Conservation (phyloP, 257 asterid species). For the Petunia axillaris region DNA sequence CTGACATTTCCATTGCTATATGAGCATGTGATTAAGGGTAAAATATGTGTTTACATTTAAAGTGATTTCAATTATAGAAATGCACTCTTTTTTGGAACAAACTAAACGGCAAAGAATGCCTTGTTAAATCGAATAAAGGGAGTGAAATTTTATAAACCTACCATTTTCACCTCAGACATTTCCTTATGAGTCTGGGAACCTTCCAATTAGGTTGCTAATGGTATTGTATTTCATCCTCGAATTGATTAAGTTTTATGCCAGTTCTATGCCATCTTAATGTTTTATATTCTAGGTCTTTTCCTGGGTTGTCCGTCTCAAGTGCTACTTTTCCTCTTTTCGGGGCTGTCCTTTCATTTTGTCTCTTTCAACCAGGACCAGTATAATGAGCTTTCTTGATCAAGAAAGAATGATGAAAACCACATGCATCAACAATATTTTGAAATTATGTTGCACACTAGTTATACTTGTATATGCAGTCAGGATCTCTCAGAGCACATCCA, state of each 20-base stretch:
- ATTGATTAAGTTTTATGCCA: neutral
- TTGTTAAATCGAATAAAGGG: neutral
- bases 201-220: neutral
- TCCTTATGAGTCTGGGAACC: neutral
- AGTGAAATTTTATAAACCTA: neutral
- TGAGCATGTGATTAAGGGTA: neutral
- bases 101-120: neutral
- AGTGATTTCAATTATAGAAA: neutral
- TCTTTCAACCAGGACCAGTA: too few relatives aligned
- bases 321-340: neutral
- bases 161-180: neutral
- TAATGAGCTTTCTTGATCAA: too few relatives aligned
- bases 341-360: neutral
- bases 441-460: neutral
- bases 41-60: neutral
- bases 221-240: neutral
- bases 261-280: neutral
- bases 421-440: neutral
- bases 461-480: conserved; percentile 54
- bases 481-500: conserved; percentile 48
- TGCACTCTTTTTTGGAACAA: neutral
- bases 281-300: neutral
- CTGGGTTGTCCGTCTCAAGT: neutral
- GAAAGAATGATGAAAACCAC: neutral
- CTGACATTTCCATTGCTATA: neutral